These are phyloP conservation scores for Phytomonas sp. DNA, from an alignment of 208 protist genomes.

Conservation along the genomic window DNA sequence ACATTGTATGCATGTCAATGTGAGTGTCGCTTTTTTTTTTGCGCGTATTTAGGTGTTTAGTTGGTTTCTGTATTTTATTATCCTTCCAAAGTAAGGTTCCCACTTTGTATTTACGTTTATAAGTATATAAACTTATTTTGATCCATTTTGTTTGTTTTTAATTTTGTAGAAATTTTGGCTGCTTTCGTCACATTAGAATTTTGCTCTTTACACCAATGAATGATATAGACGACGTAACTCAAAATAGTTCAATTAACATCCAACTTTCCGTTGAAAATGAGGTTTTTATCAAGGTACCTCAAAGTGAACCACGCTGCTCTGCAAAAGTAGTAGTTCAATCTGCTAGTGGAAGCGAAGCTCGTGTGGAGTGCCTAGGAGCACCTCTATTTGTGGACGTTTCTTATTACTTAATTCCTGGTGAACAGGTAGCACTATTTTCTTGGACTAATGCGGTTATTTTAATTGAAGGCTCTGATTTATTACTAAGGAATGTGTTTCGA, in stretches of 20 bases:
- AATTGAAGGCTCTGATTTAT: constrained; percentile 51
- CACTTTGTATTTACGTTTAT: not conserved
- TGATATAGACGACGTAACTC: not conserved
- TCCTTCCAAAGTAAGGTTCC: not conserved
- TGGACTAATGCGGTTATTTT: constrained; percentile 48
- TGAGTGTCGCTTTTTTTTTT: too few species aligned
- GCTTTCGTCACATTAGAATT: not conserved
- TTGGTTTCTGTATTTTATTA: not conserved
- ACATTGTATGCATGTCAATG: too few species aligned
- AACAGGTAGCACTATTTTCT: constrained; percentile 39
- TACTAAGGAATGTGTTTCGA: constrained; percentile 49
- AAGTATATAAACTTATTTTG: not conserved
- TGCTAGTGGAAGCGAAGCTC: constrained; percentile 31
- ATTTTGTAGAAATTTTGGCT: not conserved
- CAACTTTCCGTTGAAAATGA: constrained; percentile 34
- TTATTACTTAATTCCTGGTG: constrained; percentile 59
- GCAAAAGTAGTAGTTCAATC: constrained; percentile 42
- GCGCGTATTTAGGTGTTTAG: not conserved
- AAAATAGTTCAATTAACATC: not conserved
- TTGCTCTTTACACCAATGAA: not conserved
- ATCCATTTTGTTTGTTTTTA: not conserved
- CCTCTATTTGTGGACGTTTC: constrained; percentile 54
- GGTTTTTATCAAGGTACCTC: constrained; percentile 45
- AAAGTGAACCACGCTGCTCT: constrained; percentile 33
- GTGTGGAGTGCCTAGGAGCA: constrained; percentile 64